A percentile compares a stretch with the other conserved stretches of the same genome.
Evolutionary conservation across 257 asterid genomes (phyloP).

Genomic region (Nicotiana knightiana): DNA sequence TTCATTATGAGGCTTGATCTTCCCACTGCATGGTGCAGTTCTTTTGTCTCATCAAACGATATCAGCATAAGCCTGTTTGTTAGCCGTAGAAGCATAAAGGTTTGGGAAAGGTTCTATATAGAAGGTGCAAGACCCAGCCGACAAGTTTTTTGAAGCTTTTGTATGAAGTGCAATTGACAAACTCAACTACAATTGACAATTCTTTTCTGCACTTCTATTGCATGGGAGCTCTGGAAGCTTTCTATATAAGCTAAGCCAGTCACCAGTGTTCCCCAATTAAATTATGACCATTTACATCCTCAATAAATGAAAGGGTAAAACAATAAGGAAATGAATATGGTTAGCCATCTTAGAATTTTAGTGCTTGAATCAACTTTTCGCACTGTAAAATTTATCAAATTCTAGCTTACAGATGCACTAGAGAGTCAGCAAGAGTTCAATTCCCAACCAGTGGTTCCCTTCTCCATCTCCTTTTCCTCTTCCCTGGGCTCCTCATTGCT

Average conservation of each 20-base stretch:
- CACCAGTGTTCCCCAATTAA: background rate
- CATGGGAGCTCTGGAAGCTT: background rate
- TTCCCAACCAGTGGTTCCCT: background rate
- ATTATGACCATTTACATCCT: background rate
- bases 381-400: background rate
- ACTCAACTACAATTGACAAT: background rate
- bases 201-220: background rate
- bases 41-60: background rate
- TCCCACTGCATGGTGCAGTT: background rate
- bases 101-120: background rate
- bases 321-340: background rate
- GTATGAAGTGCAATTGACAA: background rate
- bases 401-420: background rate
- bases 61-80: background rate
- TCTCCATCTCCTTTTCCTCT: background rate
- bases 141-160: background rate
- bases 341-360: background rate
- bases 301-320: background rate
- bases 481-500: background rate
- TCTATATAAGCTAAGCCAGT: background rate
- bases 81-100: background rate
- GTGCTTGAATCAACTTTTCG: background rate
- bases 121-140: background rate
- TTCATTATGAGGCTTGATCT: background rate
- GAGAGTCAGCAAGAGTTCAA: background rate